phyloP scores from a whole-genome alignment of 2,329 filamentous ascomycete species.

The Pestalotiopsis sp. region DNA sequence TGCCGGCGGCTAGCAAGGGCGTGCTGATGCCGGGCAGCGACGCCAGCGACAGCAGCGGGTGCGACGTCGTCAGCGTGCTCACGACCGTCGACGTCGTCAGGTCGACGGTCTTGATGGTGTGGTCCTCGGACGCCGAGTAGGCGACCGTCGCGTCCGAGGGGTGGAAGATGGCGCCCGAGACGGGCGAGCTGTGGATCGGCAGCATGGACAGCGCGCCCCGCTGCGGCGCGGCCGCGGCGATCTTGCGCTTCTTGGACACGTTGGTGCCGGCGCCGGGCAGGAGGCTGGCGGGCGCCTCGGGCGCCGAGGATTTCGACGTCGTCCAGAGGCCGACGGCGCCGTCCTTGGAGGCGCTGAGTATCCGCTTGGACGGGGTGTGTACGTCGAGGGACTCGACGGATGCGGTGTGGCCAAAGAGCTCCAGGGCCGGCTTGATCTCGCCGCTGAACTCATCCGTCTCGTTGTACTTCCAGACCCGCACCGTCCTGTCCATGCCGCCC shows the following conservation, averaged over 20 bases:
- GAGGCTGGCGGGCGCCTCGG: constrained; percentile 70
- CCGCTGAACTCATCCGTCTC: constrained; percentile 66
- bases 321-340: constrained; percentile 89
- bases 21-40: constrained; percentile 67
- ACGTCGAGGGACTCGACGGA: constrained; percentile 76
- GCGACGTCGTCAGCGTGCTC: constrained; percentile 80
- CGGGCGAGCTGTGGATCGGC: constrained; percentile 70
- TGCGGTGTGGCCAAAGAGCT: constrained; percentile 81
- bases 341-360: constrained; percentile 86
- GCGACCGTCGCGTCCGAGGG: constrained; percentile 83
- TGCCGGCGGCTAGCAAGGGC: constrained; percentile 70
- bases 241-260: constrained; percentile 76
- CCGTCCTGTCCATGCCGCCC: constrained; percentile 79
- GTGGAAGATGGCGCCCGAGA: constrained; percentile 84
- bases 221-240: constrained; percentile 61
- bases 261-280: constrained; percentile 67
- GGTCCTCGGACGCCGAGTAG: constrained; percentile 90
- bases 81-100: constrained; percentile 79
- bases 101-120: constrained; percentile 89
- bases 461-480: constrained; percentile 88
- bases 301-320: constrained; percentile 74
- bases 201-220: constrained; percentile 80
- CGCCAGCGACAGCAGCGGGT: constrained; percentile 79
- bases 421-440: constrained; percentile 71
- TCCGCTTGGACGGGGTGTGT: constrained; percentile 71